phyloP scores from a whole-genome alignment of 2,329 filamentous ascomycete species.

The Plectosphaerella plurivora region DNA sequence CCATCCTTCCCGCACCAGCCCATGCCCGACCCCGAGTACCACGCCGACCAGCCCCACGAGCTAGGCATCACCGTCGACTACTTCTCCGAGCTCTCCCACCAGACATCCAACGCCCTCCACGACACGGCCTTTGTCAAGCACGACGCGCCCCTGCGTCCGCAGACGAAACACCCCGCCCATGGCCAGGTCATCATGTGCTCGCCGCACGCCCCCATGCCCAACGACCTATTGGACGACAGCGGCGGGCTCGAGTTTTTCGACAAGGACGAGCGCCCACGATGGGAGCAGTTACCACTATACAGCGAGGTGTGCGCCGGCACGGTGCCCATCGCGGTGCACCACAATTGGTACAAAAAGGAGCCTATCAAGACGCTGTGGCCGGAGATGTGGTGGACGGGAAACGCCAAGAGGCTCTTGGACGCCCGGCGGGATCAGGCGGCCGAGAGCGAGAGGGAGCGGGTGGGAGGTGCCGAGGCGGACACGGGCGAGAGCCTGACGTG shows the following conservation, averaged over 20 bases:
- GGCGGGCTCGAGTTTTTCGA: slow-evolving; percentile 4
- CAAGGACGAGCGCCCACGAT: slow-evolving; percentile 9
- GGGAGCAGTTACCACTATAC: slow-evolving; percentile 20
- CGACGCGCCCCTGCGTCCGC: slow-evolving; percentile 11
- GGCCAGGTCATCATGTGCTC: slow-evolving; percentile 14
- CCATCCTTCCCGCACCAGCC: slow-evolving; percentile 18
- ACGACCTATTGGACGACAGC: slow-evolving; percentile 6
- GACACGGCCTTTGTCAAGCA: slow-evolving; percentile 19
- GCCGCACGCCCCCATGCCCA: slow-evolving; percentile 11
- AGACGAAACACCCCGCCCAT: slow-evolving; percentile 8
- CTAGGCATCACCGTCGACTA: slow-evolving; percentile 22
- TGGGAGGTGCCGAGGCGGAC: slow-evolving; percentile 9
- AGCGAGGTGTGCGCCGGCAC: slow-evolving; percentile 20
- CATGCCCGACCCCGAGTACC: slow-evolving; percentile 11
- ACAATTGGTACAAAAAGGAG: slow-evolving; percentile 17
- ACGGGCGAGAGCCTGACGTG: slow-evolving; percentile 13
- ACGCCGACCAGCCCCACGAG: slow-evolving; percentile 15
- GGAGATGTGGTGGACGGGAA: slow-evolving; percentile 18
- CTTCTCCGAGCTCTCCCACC: slow-evolving; percentile 18
- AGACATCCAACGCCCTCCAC: slow-evolving; percentile 16
- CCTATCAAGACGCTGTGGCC: slow-evolving; percentile 17
- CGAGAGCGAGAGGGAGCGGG: slow-evolving; percentile 1
- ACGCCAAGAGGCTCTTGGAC: slow-evolving; percentile 13
- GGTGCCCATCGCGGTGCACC: slow-evolving; percentile 22
- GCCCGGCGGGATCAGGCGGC: slow-evolving; percentile 6